Evolutionary conservation across 1,284 basidiomycete genomes (phyloP), one percentile per base, ranked within the genome.

Genomic region (Ceratobasidium sp.): DNA sequence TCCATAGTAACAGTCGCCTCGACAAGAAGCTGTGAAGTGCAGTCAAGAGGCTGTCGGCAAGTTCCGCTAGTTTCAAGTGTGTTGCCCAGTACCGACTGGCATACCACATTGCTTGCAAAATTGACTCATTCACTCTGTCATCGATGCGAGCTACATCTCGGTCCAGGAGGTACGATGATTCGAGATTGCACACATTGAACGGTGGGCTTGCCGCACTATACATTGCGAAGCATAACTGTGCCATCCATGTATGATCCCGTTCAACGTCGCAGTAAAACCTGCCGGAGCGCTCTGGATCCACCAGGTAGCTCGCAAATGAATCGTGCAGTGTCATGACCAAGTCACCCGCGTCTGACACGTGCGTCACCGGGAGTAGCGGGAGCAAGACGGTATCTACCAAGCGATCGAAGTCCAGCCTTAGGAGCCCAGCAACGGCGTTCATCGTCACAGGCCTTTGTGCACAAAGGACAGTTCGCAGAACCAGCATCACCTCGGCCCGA

Each of bases 1-100:
- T n/a, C n/a, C n/a, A n/a, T n/a, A 24, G 76, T 22, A 3, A 76
- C 71, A 39, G 76, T 75, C 22, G 41, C n/a, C 0, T 34, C 39
- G 39, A 31, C 22, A 71, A 27, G 34, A 75, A 74, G 11, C 0
- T 5, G 0, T 64, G 48, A 29, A 75, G 8, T 5, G 1, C 22
- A 6, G 5, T 14, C 1, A 51, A 7, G n/a, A n/a, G 11, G 5
- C 34, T 54, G 22, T 29, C 51, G 27, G 5, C 24, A 49, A 1
- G 14, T 31, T 5, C 11, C 16, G 22, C 6, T 13, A 41, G 39
- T 13, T 6, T 7, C 13, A 56, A 6, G 37, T 54, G 51, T 19
- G 24, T 22, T 8, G 27, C 24, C 66, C 66, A 69, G 39, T 58
- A 56, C 0, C 51, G 54, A 29, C 66, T 58, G 16, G 66, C 39